Evolutionary conservation across 202 grass and related monocot species (phyloP).

Genomic region (Bolboschoenoplectus hybrid): DNA sequence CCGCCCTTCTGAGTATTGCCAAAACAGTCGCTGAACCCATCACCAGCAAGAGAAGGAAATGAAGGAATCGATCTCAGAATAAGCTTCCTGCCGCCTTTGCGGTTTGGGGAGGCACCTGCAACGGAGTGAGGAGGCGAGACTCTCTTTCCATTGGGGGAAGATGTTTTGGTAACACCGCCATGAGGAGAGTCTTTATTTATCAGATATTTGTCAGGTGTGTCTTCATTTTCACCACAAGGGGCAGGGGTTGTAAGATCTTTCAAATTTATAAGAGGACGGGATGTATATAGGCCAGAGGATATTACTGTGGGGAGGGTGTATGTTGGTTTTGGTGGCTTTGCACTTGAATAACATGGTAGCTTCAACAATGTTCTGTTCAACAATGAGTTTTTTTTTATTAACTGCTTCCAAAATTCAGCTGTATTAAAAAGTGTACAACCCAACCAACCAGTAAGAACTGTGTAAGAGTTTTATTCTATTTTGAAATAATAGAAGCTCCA

Average conservation of each 20-base stretch:
- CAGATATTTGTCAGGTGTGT: constrained; percentile 53
- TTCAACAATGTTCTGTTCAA: constrained; percentile 64
- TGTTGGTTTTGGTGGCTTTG: constrained; percentile 70
- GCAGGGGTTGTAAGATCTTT: constrained; percentile 45
- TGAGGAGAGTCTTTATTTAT: constrained; percentile 51
- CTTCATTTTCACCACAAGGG: constrained; percentile 42
- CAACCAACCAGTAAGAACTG: background rate
- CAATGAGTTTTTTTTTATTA: constrained; percentile 9
- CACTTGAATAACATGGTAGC: constrained; percentile 66
- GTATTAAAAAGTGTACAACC: background rate
- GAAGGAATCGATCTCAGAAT: constrained; percentile 95
- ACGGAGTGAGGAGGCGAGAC: constrained; percentile 71
- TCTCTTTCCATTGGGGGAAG: constrained; percentile 92
- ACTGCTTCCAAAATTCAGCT: background rate
- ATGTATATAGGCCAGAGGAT: constrained; percentile 55
- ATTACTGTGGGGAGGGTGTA: constrained; percentile 50
- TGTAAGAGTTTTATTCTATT: background rate
- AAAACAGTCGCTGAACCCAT: constrained; percentile 46
- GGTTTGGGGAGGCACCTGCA: constrained; percentile 57
- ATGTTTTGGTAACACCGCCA: constrained; percentile 58
- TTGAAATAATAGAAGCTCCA: background rate
- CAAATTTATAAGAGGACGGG: constrained; percentile 42
- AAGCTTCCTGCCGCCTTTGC: constrained; percentile 83
- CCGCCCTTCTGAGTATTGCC: constrained; percentile 42
- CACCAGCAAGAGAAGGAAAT: constrained; percentile 70